These are phyloP conservation scores for Austroboletus novae-zelandiae DNA, from an alignment of 1,284 basidiomycete genomes.

Conservation along the genomic window DNA sequence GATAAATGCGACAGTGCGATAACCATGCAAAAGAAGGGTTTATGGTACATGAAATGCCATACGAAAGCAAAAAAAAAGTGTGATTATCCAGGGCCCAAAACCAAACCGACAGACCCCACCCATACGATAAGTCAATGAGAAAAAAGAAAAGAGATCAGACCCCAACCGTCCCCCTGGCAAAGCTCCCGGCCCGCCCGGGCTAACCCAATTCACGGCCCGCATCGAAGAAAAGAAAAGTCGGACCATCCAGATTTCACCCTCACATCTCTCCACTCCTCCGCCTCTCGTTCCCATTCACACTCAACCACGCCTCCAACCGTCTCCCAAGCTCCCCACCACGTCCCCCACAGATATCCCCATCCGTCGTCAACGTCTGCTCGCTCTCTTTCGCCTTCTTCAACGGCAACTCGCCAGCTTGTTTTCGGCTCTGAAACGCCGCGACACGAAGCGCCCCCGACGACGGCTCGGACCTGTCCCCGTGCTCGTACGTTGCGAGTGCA, in stretches of 20 bases:
- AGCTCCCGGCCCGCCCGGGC: too few species aligned
- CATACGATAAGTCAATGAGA: too few species aligned
- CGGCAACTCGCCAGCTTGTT: constrained; percentile 39
- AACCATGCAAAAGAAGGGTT: too few species aligned
- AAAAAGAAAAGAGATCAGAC: too few species aligned
- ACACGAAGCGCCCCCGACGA: constrained; percentile 16
- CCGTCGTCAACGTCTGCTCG: constrained; percentile 64
- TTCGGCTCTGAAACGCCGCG: constrained; percentile 26
- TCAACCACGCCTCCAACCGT: constrained; percentile 70
- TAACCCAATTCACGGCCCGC: too few species aligned
- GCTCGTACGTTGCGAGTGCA: background rate
- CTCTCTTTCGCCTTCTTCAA: constrained; percentile 54
- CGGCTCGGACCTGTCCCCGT: constrained; percentile 13
- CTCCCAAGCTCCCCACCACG: constrained; percentile 72
- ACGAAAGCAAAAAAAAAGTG: too few species aligned
- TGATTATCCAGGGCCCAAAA: too few species aligned
- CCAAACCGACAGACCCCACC: too few species aligned
- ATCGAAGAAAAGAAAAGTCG: too few species aligned
- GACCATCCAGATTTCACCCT: background rate
- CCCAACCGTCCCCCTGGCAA: too few species aligned
- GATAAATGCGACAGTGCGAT: too few species aligned
- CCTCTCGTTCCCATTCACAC: constrained; percentile 18
- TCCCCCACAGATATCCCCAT: constrained; percentile 73
- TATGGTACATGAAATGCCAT: too few species aligned
- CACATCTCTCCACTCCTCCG: constrained; percentile 4